Percentiles rank a stretch among this genome's conserved stretches.
These are phyloP conservation scores for Colletotrichum noveboracense DNA, from an alignment of 2,329 filamentous ascomycete species.

Conservation along the genomic window DNA sequence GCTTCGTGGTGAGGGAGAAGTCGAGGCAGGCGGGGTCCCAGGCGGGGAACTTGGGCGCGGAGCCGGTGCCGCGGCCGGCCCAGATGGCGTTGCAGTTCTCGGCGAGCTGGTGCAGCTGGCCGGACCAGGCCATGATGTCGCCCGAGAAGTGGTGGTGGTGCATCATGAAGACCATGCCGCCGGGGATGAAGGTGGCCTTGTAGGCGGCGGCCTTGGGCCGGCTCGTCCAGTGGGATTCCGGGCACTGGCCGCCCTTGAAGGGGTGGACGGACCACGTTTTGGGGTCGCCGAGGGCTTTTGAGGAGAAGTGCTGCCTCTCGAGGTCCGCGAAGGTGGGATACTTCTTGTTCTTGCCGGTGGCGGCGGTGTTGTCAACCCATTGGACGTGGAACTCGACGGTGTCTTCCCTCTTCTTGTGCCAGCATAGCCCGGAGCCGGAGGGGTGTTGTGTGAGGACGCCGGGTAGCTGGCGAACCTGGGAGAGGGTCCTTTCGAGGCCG, in stretches of 20 bases:
- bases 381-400: constrained; percentile 40
- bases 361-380: constrained; percentile 32
- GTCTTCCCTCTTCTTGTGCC: constrained; percentile 34
- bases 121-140: constrained; percentile 47
- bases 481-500: constrained; percentile 40
- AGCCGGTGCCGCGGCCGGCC: not conserved
- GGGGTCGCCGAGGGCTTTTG: constrained; percentile 35
- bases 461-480: constrained; percentile 40
- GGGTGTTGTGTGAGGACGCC: constrained; percentile 42
- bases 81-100: constrained; percentile 44
- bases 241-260: constrained; percentile 45
- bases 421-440: constrained; percentile 38
- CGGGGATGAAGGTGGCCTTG: constrained; percentile 45
- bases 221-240: constrained; percentile 37
- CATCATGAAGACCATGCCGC: constrained; percentile 44
- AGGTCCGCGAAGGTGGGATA: constrained; percentile 40
- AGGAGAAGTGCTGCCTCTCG: constrained; percentile 37
- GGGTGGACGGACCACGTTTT: constrained; percentile 36
- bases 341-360: not conserved
- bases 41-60: not conserved
- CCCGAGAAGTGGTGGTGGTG: constrained; percentile 48
- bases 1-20: constrained; percentile 36
- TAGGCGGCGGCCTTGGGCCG: constrained; percentile 40
- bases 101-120: constrained; percentile 42
- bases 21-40: constrained; percentile 39